Percentiles rank a stretch among this genome's conserved stretches.
phyloP scores from a whole-genome alignment of 2,329 filamentous ascomycete genomes.

The Trichoderma sp. region DNA sequence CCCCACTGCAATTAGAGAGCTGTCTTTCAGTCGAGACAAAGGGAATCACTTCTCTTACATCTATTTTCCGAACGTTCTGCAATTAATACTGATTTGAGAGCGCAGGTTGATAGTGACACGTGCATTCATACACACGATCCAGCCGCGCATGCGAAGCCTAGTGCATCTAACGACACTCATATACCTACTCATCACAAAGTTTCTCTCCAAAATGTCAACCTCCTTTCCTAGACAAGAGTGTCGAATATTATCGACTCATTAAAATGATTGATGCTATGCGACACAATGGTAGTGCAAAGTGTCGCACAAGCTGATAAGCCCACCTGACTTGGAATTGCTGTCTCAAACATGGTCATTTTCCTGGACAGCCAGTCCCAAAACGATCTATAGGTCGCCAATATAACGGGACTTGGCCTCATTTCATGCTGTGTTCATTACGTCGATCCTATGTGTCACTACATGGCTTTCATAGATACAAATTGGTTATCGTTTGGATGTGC shows the following conservation, averaged over 20 bases:
- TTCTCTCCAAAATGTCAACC: not conserved
- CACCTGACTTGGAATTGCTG: not conserved
- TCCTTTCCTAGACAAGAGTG: not conserved
- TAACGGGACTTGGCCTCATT: not conserved
- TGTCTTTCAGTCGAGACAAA: not conserved
- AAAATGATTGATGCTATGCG: not conserved
- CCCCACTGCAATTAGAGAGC: not conserved
- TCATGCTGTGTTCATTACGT: not conserved
- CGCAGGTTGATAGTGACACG: not conserved
- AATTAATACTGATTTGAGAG: not conserved
- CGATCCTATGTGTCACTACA: not conserved
- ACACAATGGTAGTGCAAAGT: not conserved
- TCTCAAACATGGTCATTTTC: not conserved
- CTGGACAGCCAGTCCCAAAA: not conserved
- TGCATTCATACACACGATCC: not conserved
- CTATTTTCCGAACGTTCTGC: no score
- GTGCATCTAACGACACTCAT: not conserved
- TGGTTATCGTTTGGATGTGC: not conserved
- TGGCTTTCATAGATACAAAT: not conserved
- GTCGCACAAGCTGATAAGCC: conserved; percentile 1
- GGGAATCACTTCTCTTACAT: not conserved
- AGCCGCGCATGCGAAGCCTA: not conserved
- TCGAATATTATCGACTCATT: not conserved
- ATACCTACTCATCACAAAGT: not conserved
- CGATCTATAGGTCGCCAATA: not conserved